phyloP scores from a whole-genome alignment of 179 eudicot genomes.

The Camellia oleifera region DNA sequence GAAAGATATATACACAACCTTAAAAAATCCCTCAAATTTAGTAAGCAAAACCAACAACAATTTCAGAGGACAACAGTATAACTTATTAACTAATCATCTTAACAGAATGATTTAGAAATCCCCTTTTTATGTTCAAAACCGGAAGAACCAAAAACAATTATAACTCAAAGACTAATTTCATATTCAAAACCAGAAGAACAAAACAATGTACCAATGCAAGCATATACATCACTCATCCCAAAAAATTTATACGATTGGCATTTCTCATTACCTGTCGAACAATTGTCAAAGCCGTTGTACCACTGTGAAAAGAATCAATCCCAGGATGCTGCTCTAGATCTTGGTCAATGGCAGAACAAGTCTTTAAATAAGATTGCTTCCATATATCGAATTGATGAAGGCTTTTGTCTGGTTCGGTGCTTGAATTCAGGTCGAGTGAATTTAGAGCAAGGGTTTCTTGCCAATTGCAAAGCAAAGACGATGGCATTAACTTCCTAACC shows the following conservation, averaged over 20 bases:
- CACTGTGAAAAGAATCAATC: slow-evolving; percentile 69
- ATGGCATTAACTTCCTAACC: slow-evolving; percentile 64
- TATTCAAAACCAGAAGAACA: slow-evolving; percentile 1
- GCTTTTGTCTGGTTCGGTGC: slow-evolving; percentile 19
- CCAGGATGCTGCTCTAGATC: slow-evolving; percentile 47
- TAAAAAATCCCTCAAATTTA: too few species aligned
- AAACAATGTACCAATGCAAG: background rate
- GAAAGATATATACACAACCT: too few species aligned
- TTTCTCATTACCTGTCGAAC: slow-evolving; percentile 59
- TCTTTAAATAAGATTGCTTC: slow-evolving; percentile 55
- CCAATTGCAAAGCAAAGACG: slow-evolving; percentile 60
- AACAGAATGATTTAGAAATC: too few species aligned
- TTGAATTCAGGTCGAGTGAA: slow-evolving; percentile 21
- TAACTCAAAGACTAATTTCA: background rate
- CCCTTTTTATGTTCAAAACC: too few species aligned
- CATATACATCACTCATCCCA: background rate
- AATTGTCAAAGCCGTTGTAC: slow-evolving; percentile 68
- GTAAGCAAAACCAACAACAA: too few species aligned
- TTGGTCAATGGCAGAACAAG: slow-evolving; percentile 66
- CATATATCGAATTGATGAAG: slow-evolving; percentile 44
- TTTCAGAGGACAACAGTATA: too few species aligned
- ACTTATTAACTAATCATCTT: too few species aligned
- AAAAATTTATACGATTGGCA: background rate
- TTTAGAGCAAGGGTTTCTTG: slow-evolving; percentile 41
- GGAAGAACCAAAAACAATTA: background rate